A percentile compares a stretch with the other conserved stretches of the same genome.
Evolutionary conservation across 1,139 yeast species (phyloP).

Genomic region (Geotrichum fermentans): DNA sequence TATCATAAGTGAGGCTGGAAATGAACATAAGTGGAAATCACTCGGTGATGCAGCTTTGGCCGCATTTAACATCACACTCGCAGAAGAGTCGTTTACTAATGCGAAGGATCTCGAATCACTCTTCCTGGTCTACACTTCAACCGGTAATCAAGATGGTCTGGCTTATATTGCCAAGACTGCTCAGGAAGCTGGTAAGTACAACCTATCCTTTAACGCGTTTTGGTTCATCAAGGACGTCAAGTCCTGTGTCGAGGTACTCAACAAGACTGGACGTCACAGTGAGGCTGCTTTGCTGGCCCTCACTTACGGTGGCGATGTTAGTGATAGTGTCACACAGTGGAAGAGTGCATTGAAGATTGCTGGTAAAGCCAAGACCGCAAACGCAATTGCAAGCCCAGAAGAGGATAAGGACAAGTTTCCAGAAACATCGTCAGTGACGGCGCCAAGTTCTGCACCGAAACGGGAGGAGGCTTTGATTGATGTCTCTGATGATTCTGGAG

Average conservation of each 20-base stretch:
- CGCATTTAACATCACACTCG: slow-evolving; percentile 75
- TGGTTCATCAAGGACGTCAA: slow-evolving; percentile 77
- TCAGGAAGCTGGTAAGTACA: slow-evolving; percentile 67
- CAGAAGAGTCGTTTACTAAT: slow-evolving; percentile 71
- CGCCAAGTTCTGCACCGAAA: neutral
- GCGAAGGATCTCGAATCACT: slow-evolving; percentile 82
- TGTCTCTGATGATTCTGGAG: slow-evolving; percentile 20
- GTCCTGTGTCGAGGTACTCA: slow-evolving; percentile 61
- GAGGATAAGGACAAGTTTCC: slow-evolving; percentile 34
- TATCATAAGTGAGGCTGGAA: slow-evolving; percentile 50
- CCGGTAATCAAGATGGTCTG: slow-evolving; percentile 63
- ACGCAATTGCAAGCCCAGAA: slow-evolving; percentile 34
- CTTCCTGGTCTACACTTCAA: slow-evolving; percentile 74
- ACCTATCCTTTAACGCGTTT: slow-evolving; percentile 86
- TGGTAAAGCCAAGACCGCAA: slow-evolving; percentile 58
- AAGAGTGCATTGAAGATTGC: slow-evolving; percentile 48
- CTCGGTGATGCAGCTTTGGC: slow-evolving; percentile 82
- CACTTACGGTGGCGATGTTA: slow-evolving; percentile 59
- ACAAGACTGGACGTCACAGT: slow-evolving; percentile 63
- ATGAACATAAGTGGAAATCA: slow-evolving; percentile 79
- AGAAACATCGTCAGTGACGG: neutral
- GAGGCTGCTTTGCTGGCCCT: slow-evolving; percentile 83
- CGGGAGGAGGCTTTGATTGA: slow-evolving; percentile 28
- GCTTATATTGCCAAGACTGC: slow-evolving; percentile 56
- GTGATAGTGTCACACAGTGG: slow-evolving; percentile 58